Evolutionary conservation across 495 filamentous ascomycete genomes (phyloP).

Genomic region (Podospora anserina): DNA sequence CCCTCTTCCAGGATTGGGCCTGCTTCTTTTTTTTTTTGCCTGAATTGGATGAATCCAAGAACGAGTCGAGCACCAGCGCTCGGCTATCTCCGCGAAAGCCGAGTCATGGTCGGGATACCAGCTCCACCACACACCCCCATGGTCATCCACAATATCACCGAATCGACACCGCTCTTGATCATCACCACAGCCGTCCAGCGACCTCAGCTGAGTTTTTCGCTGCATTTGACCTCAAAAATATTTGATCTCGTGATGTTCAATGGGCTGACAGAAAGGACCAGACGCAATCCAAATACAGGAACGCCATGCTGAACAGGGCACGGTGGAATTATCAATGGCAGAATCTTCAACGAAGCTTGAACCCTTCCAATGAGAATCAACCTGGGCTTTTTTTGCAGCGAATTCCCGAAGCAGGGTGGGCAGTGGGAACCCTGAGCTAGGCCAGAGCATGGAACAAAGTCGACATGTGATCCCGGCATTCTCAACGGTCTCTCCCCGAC

Average conservation of each 20-base stretch:
- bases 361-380: too few relatives aligned
- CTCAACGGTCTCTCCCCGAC: too few relatives aligned
- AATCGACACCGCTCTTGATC: conserved; percentile 11
- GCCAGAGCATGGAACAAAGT: too few relatives aligned
- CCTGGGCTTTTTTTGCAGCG: too few relatives aligned
- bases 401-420: too few relatives aligned
- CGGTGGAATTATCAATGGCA: too few relatives aligned
- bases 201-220: not conserved
- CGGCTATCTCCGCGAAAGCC: not conserved
- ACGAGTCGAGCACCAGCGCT: not conserved
- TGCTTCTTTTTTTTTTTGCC: not conserved
- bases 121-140: conserved; percentile 12
- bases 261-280: not conserved
- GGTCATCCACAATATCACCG: conserved; percentile 28
- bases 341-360: too few relatives aligned
- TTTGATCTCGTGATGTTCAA: not conserved
- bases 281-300: not conserved
- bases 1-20: not conserved
- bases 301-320: too few relatives aligned
- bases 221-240: not conserved
- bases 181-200: not conserved
- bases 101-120: conserved; percentile 21
- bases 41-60: not conserved
- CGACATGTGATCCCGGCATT: too few relatives aligned
- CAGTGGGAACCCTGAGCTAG: too few relatives aligned